A percentile compares a stretch with the other conserved stretches of the same genome.
phyloP scores from a whole-genome alignment of 1,139 yeast species.

The Candida tropicalis region DNA sequence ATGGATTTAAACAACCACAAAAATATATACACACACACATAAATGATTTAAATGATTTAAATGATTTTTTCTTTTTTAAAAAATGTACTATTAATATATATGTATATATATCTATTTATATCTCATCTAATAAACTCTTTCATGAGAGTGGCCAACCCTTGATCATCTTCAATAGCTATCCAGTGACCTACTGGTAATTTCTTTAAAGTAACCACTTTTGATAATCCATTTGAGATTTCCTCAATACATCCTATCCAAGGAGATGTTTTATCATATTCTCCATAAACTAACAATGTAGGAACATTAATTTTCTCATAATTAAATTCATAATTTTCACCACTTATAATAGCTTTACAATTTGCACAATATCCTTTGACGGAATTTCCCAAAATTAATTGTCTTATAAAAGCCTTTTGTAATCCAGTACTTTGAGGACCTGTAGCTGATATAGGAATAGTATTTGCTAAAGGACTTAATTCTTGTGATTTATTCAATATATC shows the following conservation, averaged over 20 bases:
- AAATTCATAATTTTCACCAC: constrained; percentile 12
- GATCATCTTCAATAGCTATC: constrained; percentile 26
- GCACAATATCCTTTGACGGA: constrained; percentile 25
- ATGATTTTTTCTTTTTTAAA: neutral
- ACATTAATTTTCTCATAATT: constrained; percentile 18
- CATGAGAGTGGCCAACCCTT: constrained; percentile 15
- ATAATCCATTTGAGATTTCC: constrained; percentile 19
- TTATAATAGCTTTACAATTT: constrained; percentile 28
- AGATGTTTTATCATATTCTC: constrained; percentile 25
- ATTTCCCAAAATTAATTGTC: constrained; percentile 24
- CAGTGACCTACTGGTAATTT: constrained; percentile 28
- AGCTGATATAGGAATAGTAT: constrained; percentile 24
- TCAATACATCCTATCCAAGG: constrained; percentile 27
- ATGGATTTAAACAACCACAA: too few relatives aligned
- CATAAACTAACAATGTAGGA: constrained; percentile 24
- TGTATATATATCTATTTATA: neutral
- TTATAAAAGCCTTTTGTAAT: constrained; percentile 23
- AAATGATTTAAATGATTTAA: too few relatives aligned
- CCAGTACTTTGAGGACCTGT: constrained; percentile 21
- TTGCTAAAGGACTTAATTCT: constrained; percentile 19
- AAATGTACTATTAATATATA: neutral
- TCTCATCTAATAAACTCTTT: constrained; percentile 8
- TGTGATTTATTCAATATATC: constrained; percentile 15
- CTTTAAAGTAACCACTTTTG: constrained; percentile 13
- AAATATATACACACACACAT: too few relatives aligned